Conservation (phyloP, 768 basidiomycete species). For the Cubamyces lactineus region DNA sequence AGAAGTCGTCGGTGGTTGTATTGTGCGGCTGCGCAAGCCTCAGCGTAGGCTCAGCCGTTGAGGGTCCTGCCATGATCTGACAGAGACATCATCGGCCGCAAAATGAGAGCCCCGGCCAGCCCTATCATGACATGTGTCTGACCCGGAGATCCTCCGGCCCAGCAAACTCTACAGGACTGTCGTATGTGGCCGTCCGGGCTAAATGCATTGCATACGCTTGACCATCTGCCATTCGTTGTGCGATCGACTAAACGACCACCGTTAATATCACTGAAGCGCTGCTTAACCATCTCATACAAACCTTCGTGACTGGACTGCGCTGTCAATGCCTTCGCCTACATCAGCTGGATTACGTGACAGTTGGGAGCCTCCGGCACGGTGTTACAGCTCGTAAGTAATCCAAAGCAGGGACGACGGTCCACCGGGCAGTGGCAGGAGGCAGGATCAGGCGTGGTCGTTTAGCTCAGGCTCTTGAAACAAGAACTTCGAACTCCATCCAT, state of each 20-base stretch:
- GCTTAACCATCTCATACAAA: background rate
- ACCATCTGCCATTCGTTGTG: background rate
- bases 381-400: background rate
- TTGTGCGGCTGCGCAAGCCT: background rate
- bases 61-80: conserved; percentile 12
- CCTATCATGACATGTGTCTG: background rate
- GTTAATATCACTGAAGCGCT: background rate
- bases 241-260: background rate
- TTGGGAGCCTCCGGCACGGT: background rate
- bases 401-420: background rate
- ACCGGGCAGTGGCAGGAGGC: no score
- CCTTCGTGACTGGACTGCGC: background rate
- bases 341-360: background rate
- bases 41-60: background rate
- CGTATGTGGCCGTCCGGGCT: background rate
- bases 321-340: background rate
- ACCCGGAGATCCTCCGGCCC: conserved; percentile 3
- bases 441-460: no score
- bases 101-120: background rate
- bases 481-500: no score
- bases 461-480: no score
- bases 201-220: background rate
- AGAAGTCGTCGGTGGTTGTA: conserved; percentile 12
- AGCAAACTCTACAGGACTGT: no score
- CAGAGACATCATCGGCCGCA: conserved; percentile 11